Evolutionary conservation across 768 basidiomycete genomes (phyloP), one percentile per base, ranked within the genome.

Genomic region (Macrolepiota fuliginosa): DNA sequence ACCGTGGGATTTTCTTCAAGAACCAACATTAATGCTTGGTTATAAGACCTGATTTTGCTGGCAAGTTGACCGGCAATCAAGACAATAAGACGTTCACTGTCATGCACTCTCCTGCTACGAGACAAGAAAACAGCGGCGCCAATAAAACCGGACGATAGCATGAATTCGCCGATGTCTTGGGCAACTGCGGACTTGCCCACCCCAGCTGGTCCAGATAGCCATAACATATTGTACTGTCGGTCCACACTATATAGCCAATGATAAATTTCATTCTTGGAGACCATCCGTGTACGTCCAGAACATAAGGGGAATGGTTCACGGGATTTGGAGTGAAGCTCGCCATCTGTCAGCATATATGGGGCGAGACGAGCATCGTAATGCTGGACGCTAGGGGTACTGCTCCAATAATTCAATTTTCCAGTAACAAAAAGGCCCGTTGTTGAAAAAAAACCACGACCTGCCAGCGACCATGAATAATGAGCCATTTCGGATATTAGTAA

Each of bases 311-410:
- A 65, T 63, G n/a, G 56, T n/a, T 6, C 59, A 63, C 42, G 51
- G 49, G 2, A 65, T 67, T 52, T 65, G 66, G 63, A 70, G 67
- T 13, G 3, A 4, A 47, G n/a, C 19, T 47, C 46, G 1, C 2
- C 2, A 0, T 19, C 5, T 22, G 10, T 22, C n/a, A 47, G 22
- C 22, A 47, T 2, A 22, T 12, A 17, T 24, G 19, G 6, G 19
- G 2, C 17, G 22, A 47, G 22, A 10, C 4, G 40, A 10, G 13
- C n/a, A 42, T 32, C 29, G 29, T 32, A 32, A 7, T n/a, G n/a
- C n/a, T n/a, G n/a, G n/a, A n/a, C n/a, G n/a, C n/a, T n/a, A n/a
- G n/a, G n/a, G n/a, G n/a, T n/a, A n/a, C n/a, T n/a, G n/a, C n/a
- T n/a, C n/a, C n/a, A n/a, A n/a, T n/a, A n/a, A n/a, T n/a, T n/a